phyloP scores from a whole-genome alignment of 2,329 filamentous ascomycete species.

The Neoscytalidium dimidiatum region DNA sequence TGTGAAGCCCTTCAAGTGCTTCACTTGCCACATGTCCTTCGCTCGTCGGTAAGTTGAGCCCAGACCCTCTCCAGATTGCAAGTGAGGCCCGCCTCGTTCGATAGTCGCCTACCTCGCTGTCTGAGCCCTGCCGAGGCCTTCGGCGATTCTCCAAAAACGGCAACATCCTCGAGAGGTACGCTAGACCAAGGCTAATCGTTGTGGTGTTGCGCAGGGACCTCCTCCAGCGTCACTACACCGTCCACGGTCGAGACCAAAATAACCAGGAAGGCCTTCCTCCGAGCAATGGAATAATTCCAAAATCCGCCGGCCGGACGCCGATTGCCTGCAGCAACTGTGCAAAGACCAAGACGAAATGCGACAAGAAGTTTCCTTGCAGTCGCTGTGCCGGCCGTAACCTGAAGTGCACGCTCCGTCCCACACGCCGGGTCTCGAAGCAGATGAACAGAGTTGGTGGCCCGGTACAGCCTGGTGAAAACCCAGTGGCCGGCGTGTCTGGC shows the following conservation, averaged over 20 bases:
- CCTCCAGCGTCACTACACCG: conserved; percentile 54
- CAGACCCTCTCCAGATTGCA: no score
- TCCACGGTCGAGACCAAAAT: conserved; percentile 53
- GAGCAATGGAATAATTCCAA: conserved; percentile 53
- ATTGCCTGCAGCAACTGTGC: conserved; percentile 57
- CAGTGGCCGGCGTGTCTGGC: conserved; percentile 28
- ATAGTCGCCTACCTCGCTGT: background rate
- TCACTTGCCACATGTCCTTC: conserved; percentile 57
- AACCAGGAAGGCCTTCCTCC: conserved; percentile 51
- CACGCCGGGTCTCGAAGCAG: conserved; percentile 50
- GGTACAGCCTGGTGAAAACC: conserved; percentile 27
- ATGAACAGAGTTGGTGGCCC: conserved; percentile 22
- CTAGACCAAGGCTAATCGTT: conserved; percentile 6
- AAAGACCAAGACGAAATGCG: conserved; percentile 57
- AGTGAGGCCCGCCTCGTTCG: background rate
- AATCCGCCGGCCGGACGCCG: conserved; percentile 53
- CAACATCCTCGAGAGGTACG: background rate
- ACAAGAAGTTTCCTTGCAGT: conserved; percentile 57
- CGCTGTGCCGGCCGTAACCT: conserved; percentile 53
- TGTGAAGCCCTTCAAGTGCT: conserved; percentile 58
- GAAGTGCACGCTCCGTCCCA: conserved; percentile 50
- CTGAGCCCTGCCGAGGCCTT: background rate
- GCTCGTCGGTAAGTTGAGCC: conserved; percentile 47
- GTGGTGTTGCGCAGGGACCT: conserved; percentile 44
- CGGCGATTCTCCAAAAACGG: background rate